Conservation (phyloP, 1,284 basidiomycete species). For the Trametes sp. region DNA sequence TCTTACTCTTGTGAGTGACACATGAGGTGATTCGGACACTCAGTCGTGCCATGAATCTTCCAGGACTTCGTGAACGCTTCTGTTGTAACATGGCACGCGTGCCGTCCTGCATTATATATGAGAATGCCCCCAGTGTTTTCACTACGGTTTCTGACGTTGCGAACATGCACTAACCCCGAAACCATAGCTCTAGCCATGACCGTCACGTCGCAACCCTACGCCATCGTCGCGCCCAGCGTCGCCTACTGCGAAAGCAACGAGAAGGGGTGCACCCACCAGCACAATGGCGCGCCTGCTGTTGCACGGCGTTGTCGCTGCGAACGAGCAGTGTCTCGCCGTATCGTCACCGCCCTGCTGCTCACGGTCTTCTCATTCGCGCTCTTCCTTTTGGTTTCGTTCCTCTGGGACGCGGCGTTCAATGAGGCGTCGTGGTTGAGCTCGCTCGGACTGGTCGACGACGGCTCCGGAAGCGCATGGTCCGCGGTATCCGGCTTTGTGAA, state of each 20-base stretch:
- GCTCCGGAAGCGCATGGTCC: conserved; percentile 25
- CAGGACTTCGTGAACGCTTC: no score
- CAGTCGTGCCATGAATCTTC: no score
- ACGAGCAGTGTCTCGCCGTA: conserved; percentile 19
- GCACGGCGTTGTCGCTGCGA: conserved; percentile 23
- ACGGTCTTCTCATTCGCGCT: conserved; percentile 16
- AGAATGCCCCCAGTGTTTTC: no score
- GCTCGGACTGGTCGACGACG: conserved; percentile 21
- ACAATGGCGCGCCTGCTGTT: conserved; percentile 7
- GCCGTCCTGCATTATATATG: no score
- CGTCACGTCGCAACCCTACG: conserved; percentile 25
- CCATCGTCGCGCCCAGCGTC: conserved; percentile 17
- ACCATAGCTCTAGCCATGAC: background rate
- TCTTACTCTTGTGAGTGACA: no score
- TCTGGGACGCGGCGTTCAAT: conserved; percentile 23
- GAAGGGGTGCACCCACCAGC: conserved; percentile 24
- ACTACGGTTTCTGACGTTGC: no score
- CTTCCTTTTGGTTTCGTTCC: conserved; percentile 19
- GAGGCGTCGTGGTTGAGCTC: conserved; percentile 21
- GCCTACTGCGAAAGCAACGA: conserved; percentile 16
- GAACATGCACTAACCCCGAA: background rate
- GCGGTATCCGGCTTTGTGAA: conserved; percentile 28
- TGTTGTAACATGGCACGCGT: no score
- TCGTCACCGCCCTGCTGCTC: conserved; percentile 17
- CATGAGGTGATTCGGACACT: no score